Conservation (phyloP, 306 rosid genomes). For the Ormosia semicastrata region DNA sequence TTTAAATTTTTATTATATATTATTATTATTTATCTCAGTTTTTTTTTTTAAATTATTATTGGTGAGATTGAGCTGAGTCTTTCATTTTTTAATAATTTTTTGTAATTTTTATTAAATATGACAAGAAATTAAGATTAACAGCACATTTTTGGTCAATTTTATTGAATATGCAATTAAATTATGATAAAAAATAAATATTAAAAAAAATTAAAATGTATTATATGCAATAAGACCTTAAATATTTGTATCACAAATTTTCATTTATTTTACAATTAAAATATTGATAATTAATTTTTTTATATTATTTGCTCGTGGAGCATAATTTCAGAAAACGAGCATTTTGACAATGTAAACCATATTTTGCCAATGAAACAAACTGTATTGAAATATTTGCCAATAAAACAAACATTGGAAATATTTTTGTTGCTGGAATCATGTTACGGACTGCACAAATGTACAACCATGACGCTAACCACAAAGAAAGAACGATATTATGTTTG, state of each 20-base stretch:
- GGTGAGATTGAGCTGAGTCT: not conserved
- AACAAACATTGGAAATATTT: not conserved
- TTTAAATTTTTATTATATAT: not conserved
- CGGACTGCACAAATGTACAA: not conserved
- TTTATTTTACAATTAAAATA: not conserved
- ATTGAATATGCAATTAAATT: not conserved
- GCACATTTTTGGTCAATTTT: not conserved
- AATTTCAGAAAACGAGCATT: not conserved
- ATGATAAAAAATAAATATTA: not conserved
- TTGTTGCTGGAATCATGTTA: not conserved
- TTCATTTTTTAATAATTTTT: not conserved
- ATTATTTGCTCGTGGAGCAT: not conserved
- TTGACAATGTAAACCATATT: not conserved
- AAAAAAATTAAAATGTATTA: not conserved
- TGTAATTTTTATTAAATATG: not conserved
- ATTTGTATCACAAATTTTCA: not conserved
- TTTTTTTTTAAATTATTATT: not conserved
- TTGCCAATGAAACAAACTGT: not conserved
- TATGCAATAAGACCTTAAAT: not conserved
- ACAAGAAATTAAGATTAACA: not conserved
- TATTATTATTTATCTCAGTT: not conserved
- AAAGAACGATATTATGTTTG: not conserved
- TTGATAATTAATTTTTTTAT: not conserved
- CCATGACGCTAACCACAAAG: not conserved
- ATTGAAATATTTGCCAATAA: too few relatives aligned